Conservation (phyloP, 352 stramenopile genomes). For the Pythium sukuiense region DNA sequence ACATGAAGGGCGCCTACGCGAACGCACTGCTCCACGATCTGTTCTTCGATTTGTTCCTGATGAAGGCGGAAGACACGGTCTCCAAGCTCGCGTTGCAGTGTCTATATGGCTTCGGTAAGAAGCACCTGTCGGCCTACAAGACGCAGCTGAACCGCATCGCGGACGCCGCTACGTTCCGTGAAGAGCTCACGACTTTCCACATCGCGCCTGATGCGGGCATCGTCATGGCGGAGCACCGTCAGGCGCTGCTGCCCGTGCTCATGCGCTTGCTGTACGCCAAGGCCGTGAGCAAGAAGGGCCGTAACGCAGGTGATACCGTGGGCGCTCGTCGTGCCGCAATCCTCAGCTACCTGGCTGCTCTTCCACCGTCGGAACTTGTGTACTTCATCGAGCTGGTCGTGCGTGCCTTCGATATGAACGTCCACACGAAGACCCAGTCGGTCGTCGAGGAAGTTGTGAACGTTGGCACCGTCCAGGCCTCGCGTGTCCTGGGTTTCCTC, state of each 20-base stretch:
- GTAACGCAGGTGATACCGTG: constrained; percentile 83
- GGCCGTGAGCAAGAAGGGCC: constrained; percentile 85
- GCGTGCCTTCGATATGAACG: constrained; percentile 74
- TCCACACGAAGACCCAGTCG: constrained; percentile 10
- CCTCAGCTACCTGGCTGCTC: constrained; percentile 84
- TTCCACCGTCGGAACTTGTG: constrained; percentile 72
- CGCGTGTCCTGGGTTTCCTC: constrained; percentile 87
- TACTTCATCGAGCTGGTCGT: constrained; percentile 90
- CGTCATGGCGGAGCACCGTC: constrained; percentile 81
- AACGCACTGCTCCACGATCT: constrained; percentile 74
- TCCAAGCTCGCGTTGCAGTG: constrained; percentile 87
- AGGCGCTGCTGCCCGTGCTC: constrained; percentile 79
- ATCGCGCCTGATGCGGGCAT: constrained; percentile 64
- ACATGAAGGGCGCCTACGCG: constrained; percentile 86
- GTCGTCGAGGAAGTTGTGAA: constrained; percentile 21
- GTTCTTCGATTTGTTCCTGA: constrained; percentile 84
- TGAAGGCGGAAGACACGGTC: constrained; percentile 87
- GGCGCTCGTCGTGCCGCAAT: constrained; percentile 86
- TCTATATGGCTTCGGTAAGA: constrained; percentile 82
- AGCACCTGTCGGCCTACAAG: constrained; percentile 86
- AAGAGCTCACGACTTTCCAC: constrained; percentile 90
- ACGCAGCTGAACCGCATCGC: constrained; percentile 79
- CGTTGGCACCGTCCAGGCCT: constrained; percentile 63
- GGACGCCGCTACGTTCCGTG: constrained; percentile 81
- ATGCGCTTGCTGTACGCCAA: constrained; percentile 90